Evolutionary conservation across 352 stramenopile genomes (phyloP).

Genomic region (Pseudoperonospora humuli): DNA sequence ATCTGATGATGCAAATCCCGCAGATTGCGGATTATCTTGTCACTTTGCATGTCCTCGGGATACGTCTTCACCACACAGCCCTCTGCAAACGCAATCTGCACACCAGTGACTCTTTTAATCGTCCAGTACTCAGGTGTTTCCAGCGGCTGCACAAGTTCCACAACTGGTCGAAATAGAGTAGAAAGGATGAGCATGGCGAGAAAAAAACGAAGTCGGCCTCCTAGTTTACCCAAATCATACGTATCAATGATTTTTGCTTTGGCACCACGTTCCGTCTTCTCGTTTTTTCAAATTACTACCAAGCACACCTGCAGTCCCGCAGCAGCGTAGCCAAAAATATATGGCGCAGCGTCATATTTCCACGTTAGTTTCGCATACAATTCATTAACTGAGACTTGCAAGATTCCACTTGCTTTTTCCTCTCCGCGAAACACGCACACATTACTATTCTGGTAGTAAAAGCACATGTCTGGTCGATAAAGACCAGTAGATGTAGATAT

Average conservation of each 20-base stretch:
- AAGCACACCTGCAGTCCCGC: slow-evolving; percentile 17
- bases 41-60: slow-evolving; percentile 4
- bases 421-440: slow-evolving; percentile 13
- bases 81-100: slow-evolving; percentile 8
- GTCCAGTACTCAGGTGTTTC: slow-evolving; percentile 1
- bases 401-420: slow-evolving; percentile 6
- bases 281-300: slow-evolving; percentile 10
- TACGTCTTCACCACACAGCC: slow-evolving; percentile 12
- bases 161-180: slow-evolving; percentile 16
- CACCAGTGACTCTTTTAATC: slow-evolving; percentile 5
- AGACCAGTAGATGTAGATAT: slow-evolving; percentile 2
- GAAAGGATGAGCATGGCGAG: slow-evolving; percentile 24
- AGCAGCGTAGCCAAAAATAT: slow-evolving; percentile 25
- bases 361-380: slow-evolving; percentile 19
- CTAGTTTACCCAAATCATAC: slow-evolving; percentile 16
- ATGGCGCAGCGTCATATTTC: slow-evolving; percentile 22
- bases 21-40: slow-evolving; percentile 6
- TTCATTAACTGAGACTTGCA: slow-evolving; percentile 13
- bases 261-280: slow-evolving; percentile 7
- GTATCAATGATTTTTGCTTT: slow-evolving; percentile 17
- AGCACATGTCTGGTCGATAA: slow-evolving; percentile 11
- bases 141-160: slow-evolving; percentile 3
- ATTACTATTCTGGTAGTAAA: slow-evolving; percentile 6
- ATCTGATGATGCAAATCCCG: slow-evolving; percentile 5
- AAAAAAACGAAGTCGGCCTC: slow-evolving; percentile 15